Evolutionary conservation across 495 filamentous ascomycete genomes (phyloP).

Genomic region (Penicillium roqueforti): DNA sequence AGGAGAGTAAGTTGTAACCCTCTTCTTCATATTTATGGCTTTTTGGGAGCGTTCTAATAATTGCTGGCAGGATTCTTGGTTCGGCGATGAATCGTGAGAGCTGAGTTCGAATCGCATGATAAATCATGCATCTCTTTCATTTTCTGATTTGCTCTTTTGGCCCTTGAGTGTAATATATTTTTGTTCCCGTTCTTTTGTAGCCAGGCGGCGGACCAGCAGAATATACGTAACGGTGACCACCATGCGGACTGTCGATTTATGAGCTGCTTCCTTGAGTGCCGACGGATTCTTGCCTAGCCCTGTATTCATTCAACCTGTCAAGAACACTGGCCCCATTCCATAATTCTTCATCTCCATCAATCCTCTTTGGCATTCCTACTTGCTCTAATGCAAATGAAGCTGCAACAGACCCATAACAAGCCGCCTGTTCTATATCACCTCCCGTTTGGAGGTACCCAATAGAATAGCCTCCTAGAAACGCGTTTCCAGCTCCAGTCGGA

Average conservation of each 20-base stretch:
- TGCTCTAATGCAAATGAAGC: constrained; percentile 39
- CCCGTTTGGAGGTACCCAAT: constrained; percentile 24
- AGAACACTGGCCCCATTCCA: constrained; percentile 25
- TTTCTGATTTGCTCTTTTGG: background rate
- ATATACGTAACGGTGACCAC: too few species aligned
- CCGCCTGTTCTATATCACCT: constrained; percentile 19
- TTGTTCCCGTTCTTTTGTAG: too few species aligned
- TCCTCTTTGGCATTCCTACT: constrained; percentile 29
- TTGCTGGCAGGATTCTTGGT: background rate
- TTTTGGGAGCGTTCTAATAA: background rate
- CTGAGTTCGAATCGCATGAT: background rate
- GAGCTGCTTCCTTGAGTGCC: too few species aligned
- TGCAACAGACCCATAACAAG: constrained; percentile 28
- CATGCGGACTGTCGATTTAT: too few species aligned
- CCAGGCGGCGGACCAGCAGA: too few species aligned
- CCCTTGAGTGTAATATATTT: too few species aligned
- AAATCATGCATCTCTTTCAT: background rate
- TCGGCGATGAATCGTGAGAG: background rate
- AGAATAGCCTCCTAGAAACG: constrained; percentile 35
- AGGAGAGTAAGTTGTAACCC: constrained; percentile 50
- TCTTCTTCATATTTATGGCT: background rate
- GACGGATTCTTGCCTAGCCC: constrained; percentile 4
- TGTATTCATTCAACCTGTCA: constrained; percentile 14
- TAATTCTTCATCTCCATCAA: constrained; percentile 10
- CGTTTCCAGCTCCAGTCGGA: constrained; percentile 37